phyloP scores from a whole-genome alignment of 352 stramenopile genomes.

The Phytophthora quininea region DNA sequence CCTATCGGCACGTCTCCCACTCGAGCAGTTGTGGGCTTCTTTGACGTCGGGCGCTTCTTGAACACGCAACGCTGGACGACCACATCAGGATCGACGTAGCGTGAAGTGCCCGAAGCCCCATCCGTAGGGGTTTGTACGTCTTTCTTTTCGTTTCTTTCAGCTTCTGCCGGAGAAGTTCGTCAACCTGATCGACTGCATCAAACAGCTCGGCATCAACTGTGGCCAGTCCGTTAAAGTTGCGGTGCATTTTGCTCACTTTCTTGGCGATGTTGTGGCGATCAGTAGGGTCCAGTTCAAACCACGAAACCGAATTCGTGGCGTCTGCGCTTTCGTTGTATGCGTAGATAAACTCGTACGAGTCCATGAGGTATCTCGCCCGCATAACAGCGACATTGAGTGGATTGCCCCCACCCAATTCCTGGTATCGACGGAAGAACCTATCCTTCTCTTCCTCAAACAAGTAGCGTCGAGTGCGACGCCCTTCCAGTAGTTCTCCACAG shows the following conservation, averaged over 20 bases:
- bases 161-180: conserved; percentile 32
- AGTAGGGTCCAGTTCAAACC: conserved; percentile 38
- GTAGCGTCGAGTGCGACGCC: conserved; percentile 39
- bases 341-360: conserved; percentile 56
- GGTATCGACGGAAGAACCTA: conserved; percentile 39
- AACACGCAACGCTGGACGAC: conserved; percentile 36
- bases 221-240: conserved; percentile 42
- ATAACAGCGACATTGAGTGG: conserved; percentile 28
- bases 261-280: conserved; percentile 29
- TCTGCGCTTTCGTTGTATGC: conserved; percentile 42
- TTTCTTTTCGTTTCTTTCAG: conserved; percentile 44
- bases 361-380: conserved; percentile 39
- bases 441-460: conserved; percentile 53
- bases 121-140: conserved; percentile 43
- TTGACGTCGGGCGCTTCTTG: conserved; percentile 3
- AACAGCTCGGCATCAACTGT: conserved; percentile 42
- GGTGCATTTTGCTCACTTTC: conserved; percentile 40
- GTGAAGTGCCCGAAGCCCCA: conserved; percentile 25
- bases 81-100: conserved; percentile 46
- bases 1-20: conserved; percentile 3
- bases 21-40: not conserved
- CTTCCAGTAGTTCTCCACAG: conserved; percentile 42
- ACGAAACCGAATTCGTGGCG: conserved; percentile 27
- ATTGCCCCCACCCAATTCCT: conserved; percentile 39
- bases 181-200: conserved; percentile 41